Conservation (phyloP, 1,284 basidiomycete species). For the Microbotryum intermedium region DNA sequence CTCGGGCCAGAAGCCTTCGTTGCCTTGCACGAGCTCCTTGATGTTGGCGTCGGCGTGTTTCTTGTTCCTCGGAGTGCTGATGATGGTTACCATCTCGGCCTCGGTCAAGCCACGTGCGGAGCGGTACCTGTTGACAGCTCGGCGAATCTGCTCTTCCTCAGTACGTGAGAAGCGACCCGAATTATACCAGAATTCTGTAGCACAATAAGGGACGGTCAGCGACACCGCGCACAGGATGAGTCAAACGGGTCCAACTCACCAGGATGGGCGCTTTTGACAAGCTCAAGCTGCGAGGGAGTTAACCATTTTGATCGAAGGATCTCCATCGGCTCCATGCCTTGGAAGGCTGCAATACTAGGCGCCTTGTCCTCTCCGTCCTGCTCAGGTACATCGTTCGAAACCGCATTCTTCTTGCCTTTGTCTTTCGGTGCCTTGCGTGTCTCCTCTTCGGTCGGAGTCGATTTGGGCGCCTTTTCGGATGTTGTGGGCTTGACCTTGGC, state of each 20-base stretch:
- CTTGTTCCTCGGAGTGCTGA: conserved; percentile 45
- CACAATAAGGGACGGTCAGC: background rate
- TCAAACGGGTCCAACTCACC: background rate
- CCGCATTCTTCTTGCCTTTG: too few species aligned
- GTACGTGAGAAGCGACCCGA: conserved; percentile 71
- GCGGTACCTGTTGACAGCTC: conserved; percentile 57
- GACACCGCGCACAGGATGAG: background rate
- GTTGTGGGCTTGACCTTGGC: too few species aligned
- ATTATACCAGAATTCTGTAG: conserved; percentile 63
- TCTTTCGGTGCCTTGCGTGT: too few species aligned
- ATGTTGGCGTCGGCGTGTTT: conserved; percentile 44
- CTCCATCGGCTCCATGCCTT: background rate
- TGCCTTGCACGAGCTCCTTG: conserved; percentile 29
- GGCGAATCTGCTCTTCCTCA: conserved; percentile 57
- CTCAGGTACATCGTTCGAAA: too few species aligned
- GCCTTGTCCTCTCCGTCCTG: conserved; percentile 7
- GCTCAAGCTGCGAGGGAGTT: background rate
- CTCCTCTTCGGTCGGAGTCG: too few species aligned
- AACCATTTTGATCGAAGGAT: background rate
- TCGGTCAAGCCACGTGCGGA: conserved; percentile 46
- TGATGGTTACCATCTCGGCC: conserved; percentile 52
- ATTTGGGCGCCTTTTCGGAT: too few species aligned
- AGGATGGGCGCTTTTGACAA: background rate
- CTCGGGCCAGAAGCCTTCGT: conserved; percentile 60
- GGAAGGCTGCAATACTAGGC: background rate